Conservation (phyloP, 768 basidiomycete species). For the Porpolomopsis calyptriformis region DNA sequence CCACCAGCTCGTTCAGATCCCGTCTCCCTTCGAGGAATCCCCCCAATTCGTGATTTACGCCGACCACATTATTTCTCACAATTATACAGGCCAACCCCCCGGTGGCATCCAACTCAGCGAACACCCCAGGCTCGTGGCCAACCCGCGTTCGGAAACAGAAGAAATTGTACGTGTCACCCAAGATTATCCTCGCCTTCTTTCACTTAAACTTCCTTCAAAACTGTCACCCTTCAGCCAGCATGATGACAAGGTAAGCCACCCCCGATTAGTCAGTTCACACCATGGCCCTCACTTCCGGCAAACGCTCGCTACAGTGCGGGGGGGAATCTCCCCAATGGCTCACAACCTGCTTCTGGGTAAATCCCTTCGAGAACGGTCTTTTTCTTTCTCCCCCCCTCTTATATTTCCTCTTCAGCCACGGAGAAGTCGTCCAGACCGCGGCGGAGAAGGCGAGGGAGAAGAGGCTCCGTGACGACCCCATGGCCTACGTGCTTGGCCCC, state of each 20-base stretch:
- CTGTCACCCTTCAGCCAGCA: neutral
- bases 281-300: neutral
- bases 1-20: too few species aligned
- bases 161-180: slow-evolving; percentile 3
- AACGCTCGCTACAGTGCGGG: neutral
- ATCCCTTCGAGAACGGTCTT: neutral
- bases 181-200: neutral
- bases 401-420: slow-evolving; percentile 6
- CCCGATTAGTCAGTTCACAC: neutral
- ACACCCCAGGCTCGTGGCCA: neutral
- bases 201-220: neutral
- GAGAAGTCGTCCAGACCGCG: slow-evolving; percentile 21
- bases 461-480: slow-evolving; percentile 40
- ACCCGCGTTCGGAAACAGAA: slow-evolving; percentile 6
- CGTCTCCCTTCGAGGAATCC: too few species aligned
- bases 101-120: neutral
- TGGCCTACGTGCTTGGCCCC: slow-evolving; percentile 41
- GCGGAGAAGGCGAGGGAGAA: slow-evolving; percentile 42
- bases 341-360: slow-evolving; percentile 1
- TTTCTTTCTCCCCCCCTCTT: neutral
- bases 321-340: neutral
- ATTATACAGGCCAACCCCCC: neutral
- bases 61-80: too few species aligned
- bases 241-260: slow-evolving; percentile 5
- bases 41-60: too few species aligned